Percentiles rank a stretch among this genome's conserved stretches.
Evolutionary conservation across 2,329 filamentous ascomycete genomes (phyloP).

Genomic region (Waltergamsia citrina): DNA sequence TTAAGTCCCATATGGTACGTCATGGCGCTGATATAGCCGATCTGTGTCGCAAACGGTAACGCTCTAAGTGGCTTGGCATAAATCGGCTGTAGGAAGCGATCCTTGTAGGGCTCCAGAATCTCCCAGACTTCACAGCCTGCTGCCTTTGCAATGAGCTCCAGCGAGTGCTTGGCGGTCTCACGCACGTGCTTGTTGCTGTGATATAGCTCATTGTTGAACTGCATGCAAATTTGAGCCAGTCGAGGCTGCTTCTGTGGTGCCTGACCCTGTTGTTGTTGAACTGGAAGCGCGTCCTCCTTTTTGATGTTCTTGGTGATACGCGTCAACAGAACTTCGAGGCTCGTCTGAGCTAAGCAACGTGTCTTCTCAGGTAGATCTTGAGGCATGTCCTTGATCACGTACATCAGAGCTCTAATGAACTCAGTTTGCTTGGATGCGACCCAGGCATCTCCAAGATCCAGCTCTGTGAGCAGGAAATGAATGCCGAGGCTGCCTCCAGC

Average conservation of each 20-base stretch:
- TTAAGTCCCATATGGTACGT: conserved; percentile 90
- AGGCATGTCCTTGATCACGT: conserved; percentile 97
- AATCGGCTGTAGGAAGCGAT: conserved; percentile 80
- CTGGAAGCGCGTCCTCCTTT: conserved; percentile 56
- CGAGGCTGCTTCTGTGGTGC: conserved; percentile 43
- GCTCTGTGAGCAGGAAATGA: conserved; percentile 72
- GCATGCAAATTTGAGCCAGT: conserved; percentile 68
- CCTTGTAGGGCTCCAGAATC: conserved; percentile 81
- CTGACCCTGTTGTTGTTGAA: conserved; percentile 29
- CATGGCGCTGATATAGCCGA: conserved; percentile 96
- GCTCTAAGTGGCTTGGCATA: conserved; percentile 92
- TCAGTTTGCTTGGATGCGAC: conserved; percentile 74
- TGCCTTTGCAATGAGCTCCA: conserved; percentile 73
- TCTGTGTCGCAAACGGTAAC: conserved; percentile 88
- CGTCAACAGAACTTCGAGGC: conserved; percentile 68
- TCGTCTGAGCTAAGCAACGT: conserved; percentile 70
- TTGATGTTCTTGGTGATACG: conserved; percentile 71
- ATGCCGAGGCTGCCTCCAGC: conserved; percentile 88
- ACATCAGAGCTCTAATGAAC: conserved; percentile 84
- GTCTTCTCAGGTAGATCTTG: conserved; percentile 88
- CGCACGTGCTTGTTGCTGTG: conserved; percentile 96
- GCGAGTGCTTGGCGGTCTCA: conserved; percentile 71
- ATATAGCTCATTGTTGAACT: conserved; percentile 79
- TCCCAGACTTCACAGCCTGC: conserved; percentile 76
- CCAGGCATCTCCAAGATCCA: conserved; percentile 80